These are phyloP conservation scores for Diplocarpon mali DNA, from an alignment of 2,329 filamentous ascomycete genomes.

Conservation along the genomic window DNA sequence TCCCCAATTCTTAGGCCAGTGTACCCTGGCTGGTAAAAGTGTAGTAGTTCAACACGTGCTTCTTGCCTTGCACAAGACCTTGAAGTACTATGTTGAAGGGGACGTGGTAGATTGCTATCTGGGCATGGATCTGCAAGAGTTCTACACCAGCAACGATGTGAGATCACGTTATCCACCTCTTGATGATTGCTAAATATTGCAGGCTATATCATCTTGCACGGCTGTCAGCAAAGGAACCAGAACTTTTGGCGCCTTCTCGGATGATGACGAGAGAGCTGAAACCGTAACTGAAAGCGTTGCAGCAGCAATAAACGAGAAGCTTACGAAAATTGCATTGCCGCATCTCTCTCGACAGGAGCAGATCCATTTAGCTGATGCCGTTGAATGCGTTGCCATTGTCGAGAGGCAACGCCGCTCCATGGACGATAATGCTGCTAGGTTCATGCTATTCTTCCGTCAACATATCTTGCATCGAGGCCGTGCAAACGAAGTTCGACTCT, in stretches of 20 bases:
- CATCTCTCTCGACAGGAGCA: conserved; percentile 79
- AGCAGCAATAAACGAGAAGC: conserved; percentile 58
- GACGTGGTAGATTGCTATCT: conserved; percentile 72
- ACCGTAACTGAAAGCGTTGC: conserved; percentile 63
- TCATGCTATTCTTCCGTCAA: conserved; percentile 78
- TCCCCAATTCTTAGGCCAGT: conserved; percentile 80
- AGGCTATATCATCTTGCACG: conserved; percentile 14
- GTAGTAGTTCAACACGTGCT: conserved; percentile 61
- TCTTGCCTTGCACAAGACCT: conserved; percentile 56
- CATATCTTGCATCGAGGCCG: conserved; percentile 60
- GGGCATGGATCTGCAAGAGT: conserved; percentile 50
- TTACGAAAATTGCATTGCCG: conserved; percentile 64
- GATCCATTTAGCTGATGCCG: conserved; percentile 71
- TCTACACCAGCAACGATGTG: conserved; percentile 34
- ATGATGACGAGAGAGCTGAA: conserved; percentile 45
- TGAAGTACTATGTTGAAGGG: conserved; percentile 77
- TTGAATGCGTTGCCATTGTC: conserved; percentile 74
- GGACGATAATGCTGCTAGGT: conserved; percentile 80
- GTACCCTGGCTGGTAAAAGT: conserved; percentile 70
- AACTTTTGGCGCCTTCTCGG: conserved; percentile 38
- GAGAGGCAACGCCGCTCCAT: conserved; percentile 81
- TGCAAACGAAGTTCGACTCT: conserved; percentile 54
- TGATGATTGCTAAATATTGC: conserved; percentile 7
- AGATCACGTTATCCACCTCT: conserved; percentile 6
- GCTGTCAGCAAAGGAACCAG: conserved; percentile 15